Evolutionary conservation across 352 stramenopile genomes (phyloP).

Genomic region (Aphanomyces invadans): DNA sequence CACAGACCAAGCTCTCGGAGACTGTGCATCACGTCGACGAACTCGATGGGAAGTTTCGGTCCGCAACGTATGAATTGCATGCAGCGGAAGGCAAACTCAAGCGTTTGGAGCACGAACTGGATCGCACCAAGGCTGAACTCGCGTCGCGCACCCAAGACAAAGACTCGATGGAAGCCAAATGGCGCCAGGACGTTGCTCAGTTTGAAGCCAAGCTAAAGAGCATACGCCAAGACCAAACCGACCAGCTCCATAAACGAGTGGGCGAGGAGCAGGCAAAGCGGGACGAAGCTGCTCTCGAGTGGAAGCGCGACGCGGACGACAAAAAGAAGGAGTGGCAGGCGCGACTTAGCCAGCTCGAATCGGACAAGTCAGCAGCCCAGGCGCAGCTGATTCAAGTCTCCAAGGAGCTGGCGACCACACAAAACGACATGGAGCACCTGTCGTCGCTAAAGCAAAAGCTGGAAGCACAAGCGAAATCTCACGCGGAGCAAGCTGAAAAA

Average conservation of each 20-base stretch:
- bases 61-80: conserved; percentile 28
- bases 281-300: neutral
- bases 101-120: conserved; percentile 33
- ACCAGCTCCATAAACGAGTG: neutral
- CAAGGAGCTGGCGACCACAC: neutral
- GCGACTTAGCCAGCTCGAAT: neutral
- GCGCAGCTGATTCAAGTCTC: neutral
- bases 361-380: neutral
- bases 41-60: conserved; percentile 29
- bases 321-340: conserved; percentile 3
- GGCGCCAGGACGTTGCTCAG: conserved; percentile 28
- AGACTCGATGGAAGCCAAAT: conserved; percentile 26
- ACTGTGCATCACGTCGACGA: conserved; percentile 27
- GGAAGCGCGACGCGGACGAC: conserved; percentile 3
- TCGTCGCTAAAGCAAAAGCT: conserved; percentile 22
- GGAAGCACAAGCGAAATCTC: conserved; percentile 21
- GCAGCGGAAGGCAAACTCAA: conserved; percentile 31
- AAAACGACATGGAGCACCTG: conserved; percentile 4
- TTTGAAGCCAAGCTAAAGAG: conserved; percentile 9
- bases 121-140: conserved; percentile 26
- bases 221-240: conserved; percentile 4
- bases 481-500: conserved; percentile 3
- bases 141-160: conserved; percentile 29
- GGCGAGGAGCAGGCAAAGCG: neutral
- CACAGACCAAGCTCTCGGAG: conserved; percentile 30